Base-by-base conservation (phyloP, 176 grass and related monocot genomes). In the Areca catechu region DNA sequence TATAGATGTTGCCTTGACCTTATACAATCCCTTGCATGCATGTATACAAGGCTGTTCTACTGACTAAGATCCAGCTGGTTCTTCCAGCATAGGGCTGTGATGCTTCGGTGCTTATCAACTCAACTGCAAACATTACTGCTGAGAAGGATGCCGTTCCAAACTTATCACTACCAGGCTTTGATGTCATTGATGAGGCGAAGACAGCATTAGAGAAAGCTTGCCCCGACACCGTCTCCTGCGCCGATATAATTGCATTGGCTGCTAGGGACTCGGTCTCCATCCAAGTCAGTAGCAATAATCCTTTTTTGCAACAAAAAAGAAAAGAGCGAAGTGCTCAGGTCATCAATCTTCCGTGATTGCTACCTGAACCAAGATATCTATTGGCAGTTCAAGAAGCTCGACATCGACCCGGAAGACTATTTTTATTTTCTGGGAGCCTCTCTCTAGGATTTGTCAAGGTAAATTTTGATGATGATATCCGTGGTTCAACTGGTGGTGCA, bases 81-180 rank as follows among this genome's bases (percentile, higher is more conserved):
- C 34, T 14, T 43, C 9, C 1, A 12, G 7, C 34, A 58, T 17
- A 88, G 79, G 79, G 79, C 14, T 88, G 84, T 18, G 84, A 88
- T n/a, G 79, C 79, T 51, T 88, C 84, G 34, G 19, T 88, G 22
- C 63, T 88, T 3, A 71, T 83, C 58, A 65, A 88, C 53, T 76
- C 84, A 16, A 66, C 66, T 4, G 29, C 48, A 0, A 47, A 37
- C 24, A 61, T 48, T 27, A 75, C 69, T 1, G 83, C 79, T 3
- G 84, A 88, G 67, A 88, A 88, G 71, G 19, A 79, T 24, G 61
- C 84, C 10, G 4, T 15, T 51, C 71, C 75, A 10, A 88, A 88
- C 51, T 15, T 55, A 23, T 67, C 68, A 14, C 22, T 83, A 15
- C 67, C 47, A 2, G 79, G 84, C 17, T 88, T 60, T 24, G 79